Evolutionary conservation across 495 filamentous ascomycete genomes (phyloP), one percentile per base, ranked within the genome.

Genomic region (Evansstolkia leycettana): DNA sequence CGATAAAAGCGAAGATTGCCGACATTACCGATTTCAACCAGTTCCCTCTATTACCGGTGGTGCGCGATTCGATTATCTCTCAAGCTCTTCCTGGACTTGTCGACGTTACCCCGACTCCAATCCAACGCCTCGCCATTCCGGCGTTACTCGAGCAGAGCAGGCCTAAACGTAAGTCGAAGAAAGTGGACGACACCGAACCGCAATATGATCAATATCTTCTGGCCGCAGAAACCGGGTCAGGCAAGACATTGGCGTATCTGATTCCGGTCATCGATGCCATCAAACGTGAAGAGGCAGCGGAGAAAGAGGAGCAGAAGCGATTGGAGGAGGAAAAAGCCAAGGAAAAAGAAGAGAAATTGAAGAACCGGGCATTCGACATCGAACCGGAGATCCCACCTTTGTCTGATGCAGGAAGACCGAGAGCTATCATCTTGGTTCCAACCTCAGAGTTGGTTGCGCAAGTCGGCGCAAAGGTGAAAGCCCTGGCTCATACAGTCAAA

Each of bases 141-240:
- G 72, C 69, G 1, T 55, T 98, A 7, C 61, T 90, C 11, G 78
- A 75, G 11, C 49, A 60, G 13, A 12, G 2, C 10, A 18, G 3
- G 3, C 11, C 17, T 9, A 34, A 20, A 12, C 32, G 20, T 5
- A 24, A 24, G 6, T 30, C 43, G 41, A 51, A 45, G 35, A 33
- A 42, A 40, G 34, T 46, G 41, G 40, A 55, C 1, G 54, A 57
- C 16, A 40, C 56, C 34, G 52, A 57, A 7, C 41, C 54, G 15
- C 56, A 64, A n/a, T 72, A 71, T 43, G 65, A 79, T 38, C 77
- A 89, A 42, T 94, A 82, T 49, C 72, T 98, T 8, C 67, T 98
- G 12, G 90, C 92, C 0, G 90, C 92, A 8, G 90, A 98, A 61
- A 98, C 90, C 1, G 90, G 90, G 7, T 95, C 90, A 2, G 90